A percentile compares a stretch with the other conserved stretches of the same genome.
These are phyloP conservation scores for Elsinoe arachidis DNA, from an alignment of 2,329 filamentous ascomycete genomes.

Conservation along the genomic window DNA sequence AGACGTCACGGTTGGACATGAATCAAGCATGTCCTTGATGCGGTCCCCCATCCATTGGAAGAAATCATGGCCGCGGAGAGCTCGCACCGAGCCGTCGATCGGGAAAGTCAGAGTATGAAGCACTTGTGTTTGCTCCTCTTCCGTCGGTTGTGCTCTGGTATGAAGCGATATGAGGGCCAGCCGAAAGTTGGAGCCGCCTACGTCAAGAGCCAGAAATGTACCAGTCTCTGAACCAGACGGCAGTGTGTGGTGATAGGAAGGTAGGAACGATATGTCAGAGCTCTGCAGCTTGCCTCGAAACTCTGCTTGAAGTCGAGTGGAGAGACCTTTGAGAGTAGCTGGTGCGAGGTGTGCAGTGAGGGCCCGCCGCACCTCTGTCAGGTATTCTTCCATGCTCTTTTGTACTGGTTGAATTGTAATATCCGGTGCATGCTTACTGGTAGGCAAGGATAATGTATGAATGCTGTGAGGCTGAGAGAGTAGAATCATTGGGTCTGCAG, in stretches of 20 bases:
- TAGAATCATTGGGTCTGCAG: not conserved
- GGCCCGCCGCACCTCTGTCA: slow-evolving; percentile 34
- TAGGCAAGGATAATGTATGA: not conserved
- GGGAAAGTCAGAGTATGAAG: slow-evolving; percentile 45
- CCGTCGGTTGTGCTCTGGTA: slow-evolving; percentile 36
- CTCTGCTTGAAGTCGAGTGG: slow-evolving; percentile 39
- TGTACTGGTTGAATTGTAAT: slow-evolving; percentile 18
- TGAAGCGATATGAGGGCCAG: slow-evolving; percentile 51
- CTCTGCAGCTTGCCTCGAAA: slow-evolving; percentile 47
- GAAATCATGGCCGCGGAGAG: slow-evolving; percentile 48
- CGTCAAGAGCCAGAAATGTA: slow-evolving; percentile 53
- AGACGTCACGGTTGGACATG: slow-evolving; percentile 13
- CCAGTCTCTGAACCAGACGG: slow-evolving; percentile 52
- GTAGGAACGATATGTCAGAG: slow-evolving; percentile 55
- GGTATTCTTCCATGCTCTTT: slow-evolving; percentile 41
- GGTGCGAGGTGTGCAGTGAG: slow-evolving; percentile 38
- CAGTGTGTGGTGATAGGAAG: slow-evolving; percentile 54
- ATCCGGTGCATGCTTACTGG: slow-evolving; percentile 7
- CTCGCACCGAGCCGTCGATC: slow-evolving; percentile 49
- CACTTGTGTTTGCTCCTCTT: slow-evolving; percentile 43
- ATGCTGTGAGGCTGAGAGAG: not conserved
- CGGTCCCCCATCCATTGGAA: slow-evolving; percentile 59
- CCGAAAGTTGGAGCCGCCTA: slow-evolving; percentile 57
- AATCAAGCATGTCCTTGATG: slow-evolving; percentile 46
- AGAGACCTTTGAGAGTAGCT: slow-evolving; percentile 36